These are phyloP conservation scores for Paralagenidium karlingii DNA, from an alignment of 352 stramenopile genomes.

Conservation along the genomic window DNA sequence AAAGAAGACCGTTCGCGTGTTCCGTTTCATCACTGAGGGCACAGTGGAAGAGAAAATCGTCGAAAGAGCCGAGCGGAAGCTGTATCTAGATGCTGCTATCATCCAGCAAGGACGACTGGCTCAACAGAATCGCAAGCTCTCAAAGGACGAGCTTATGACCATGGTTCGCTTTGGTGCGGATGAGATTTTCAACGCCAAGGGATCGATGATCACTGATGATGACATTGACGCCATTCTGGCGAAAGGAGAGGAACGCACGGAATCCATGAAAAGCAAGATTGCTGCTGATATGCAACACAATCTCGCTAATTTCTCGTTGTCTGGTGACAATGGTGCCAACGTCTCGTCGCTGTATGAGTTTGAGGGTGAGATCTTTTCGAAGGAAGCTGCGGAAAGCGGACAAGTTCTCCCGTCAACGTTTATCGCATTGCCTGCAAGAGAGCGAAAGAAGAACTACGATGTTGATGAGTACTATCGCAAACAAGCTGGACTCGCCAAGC, in stretches of 20 bases:
- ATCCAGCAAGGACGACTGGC: conserved; percentile 98
- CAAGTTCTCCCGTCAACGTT: conserved; percentile 84
- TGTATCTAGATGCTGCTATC: conserved; percentile 97
- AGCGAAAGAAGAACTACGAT: conserved; percentile 91
- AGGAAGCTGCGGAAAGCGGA: conserved; percentile 48
- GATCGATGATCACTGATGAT: conserved; percentile 85
- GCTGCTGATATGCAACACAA: conserved; percentile 91
- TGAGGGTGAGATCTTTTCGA: conserved; percentile 82
- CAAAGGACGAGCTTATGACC: conserved; percentile 97
- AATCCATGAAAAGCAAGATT: conserved; percentile 82
- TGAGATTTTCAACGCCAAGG: conserved; percentile 81
- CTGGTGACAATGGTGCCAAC: conserved; percentile 65
- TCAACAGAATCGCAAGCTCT: conserved; percentile 84
- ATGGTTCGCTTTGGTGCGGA: conserved; percentile 89
- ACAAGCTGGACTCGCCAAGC: conserved; percentile 45
- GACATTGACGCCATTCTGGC: conserved; percentile 89
- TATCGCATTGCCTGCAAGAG: conserved; percentile 71
- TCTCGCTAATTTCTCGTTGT: conserved; percentile 91
- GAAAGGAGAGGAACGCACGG: conserved; percentile 84
- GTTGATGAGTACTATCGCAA: conserved; percentile 95
- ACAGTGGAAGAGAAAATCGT: conserved; percentile 99
- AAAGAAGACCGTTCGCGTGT: conserved; percentile 97
- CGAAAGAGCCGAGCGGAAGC: conserved; percentile 95
- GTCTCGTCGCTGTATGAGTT: conserved; percentile 84
- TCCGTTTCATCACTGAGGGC: conserved; percentile 96